A percentile compares a stretch with the other conserved stretches of the same genome.
phyloP scores from a whole-genome alignment of 2,329 filamentous ascomycete species.

The Alternaria arborescens region DNA sequence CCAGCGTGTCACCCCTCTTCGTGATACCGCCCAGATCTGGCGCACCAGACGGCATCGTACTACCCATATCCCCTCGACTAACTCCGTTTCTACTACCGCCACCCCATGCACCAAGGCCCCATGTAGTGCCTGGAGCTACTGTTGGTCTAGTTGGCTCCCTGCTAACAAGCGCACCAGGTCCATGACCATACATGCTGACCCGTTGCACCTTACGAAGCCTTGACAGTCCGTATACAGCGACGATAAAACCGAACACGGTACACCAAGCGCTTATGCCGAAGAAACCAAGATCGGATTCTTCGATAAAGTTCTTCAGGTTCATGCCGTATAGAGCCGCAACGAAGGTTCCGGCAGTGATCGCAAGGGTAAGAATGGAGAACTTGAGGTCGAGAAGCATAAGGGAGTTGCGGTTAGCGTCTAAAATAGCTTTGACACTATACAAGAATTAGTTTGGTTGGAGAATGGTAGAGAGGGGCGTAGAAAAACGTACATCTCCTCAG shows the following conservation, averaged over 20 bases:
- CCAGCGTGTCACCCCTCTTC: constrained; percentile 33
- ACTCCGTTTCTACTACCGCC: constrained; percentile 37
- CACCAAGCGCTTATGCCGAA: constrained; percentile 75
- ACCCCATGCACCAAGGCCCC: constrained; percentile 43
- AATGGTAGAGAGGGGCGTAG: not conserved
- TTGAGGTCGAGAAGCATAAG: constrained; percentile 98
- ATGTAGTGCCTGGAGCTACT: constrained; percentile 18
- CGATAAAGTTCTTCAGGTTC: constrained; percentile 98
- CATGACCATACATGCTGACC: constrained; percentile 79
- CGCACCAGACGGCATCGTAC: constrained; percentile 25
- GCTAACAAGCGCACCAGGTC: constrained; percentile 30
- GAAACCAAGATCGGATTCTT: constrained; percentile 91
- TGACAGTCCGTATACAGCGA: constrained; percentile 83
- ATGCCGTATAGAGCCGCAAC: constrained; percentile 99
- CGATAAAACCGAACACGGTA: constrained; percentile 74
- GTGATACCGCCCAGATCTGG: constrained; percentile 24
- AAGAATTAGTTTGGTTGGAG: constrained; percentile 26
- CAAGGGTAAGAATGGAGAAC: constrained; percentile 92
- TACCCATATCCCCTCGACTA: constrained; percentile 24
- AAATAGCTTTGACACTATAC: constrained; percentile 86
- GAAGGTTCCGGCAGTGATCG: constrained; percentile 93
- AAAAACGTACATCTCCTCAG: constrained; percentile 89
- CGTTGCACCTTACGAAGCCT: constrained; percentile 87
- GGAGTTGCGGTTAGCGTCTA: constrained; percentile 96
- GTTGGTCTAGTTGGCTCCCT: constrained; percentile 16